phyloP scores from a whole-genome alignment of 1,284 basidiomycete genomes.

The Tausonia pullulans region DNA sequence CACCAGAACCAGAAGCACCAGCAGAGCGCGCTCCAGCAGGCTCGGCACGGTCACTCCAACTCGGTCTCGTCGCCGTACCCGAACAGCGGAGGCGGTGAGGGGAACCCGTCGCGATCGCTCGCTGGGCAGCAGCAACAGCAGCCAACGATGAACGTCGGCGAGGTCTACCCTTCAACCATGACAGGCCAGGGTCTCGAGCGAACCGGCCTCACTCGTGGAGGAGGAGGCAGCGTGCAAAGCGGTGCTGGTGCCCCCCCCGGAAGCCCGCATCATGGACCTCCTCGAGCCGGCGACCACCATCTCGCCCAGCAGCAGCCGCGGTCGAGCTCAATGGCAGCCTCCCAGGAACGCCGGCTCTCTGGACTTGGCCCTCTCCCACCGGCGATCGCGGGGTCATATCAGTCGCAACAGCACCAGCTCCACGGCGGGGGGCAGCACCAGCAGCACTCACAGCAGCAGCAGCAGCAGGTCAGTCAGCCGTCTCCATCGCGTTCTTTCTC shows the following conservation, averaged over 20 bases:
- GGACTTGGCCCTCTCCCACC: not conserved
- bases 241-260: too few relatives aligned
- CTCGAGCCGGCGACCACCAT: too few relatives aligned
- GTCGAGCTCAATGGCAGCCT: too few relatives aligned
- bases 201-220: not conserved
- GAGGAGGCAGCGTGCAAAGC: not conserved
- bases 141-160: slow-evolving; percentile 5
- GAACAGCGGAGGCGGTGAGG: too few relatives aligned
- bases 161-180: slow-evolving; percentile 4
- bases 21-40: not conserved
- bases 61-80: not conserved
- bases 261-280: too few relatives aligned
- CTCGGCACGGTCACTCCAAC: not conserved
- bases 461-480: not conserved
- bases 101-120: not conserved
- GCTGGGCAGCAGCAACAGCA: slow-evolving; percentile 2
- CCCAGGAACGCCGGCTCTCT: too few relatives aligned
- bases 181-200: slow-evolving; percentile 3
- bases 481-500: not conserved
- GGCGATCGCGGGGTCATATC: not conserved
- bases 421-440: not conserved
- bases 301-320: too few relatives aligned
- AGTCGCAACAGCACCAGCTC: not conserved
- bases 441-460: not conserved
- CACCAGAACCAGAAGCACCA: too few relatives aligned